Evolutionary conservation across 495 filamentous ascomycete species (phyloP).

Genomic region (Collariella sp.): DNA sequence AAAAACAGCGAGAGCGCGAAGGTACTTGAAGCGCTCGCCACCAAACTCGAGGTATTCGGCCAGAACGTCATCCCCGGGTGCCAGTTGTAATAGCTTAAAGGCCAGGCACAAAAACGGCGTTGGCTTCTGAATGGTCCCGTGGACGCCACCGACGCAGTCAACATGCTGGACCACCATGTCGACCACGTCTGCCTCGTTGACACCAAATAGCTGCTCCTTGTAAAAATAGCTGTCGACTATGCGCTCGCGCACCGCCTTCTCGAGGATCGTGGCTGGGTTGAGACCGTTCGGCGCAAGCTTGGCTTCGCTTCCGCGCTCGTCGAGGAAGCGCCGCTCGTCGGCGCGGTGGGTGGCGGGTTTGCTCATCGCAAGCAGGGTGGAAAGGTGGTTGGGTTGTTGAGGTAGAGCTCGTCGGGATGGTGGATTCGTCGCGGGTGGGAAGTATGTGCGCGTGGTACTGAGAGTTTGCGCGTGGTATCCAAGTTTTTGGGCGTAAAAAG

Average conservation of each 20-base stretch:
- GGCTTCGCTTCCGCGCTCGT: conserved; percentile 55
- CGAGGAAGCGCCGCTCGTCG: conserved; percentile 66
- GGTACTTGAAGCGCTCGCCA: conserved; percentile 78
- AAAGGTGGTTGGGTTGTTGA: background rate
- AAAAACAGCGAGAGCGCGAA: conserved; percentile 79
- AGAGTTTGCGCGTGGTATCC: too few relatives aligned
- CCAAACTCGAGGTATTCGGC: conserved; percentile 65
- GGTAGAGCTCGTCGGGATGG: background rate
- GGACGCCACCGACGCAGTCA: conserved; percentile 69
- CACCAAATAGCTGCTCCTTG: conserved; percentile 95
- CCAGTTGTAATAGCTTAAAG: conserved; percentile 89
- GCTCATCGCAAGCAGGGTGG: conserved; percentile 20
- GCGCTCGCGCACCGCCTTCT: conserved; percentile 87
- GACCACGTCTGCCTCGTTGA: conserved; percentile 84
- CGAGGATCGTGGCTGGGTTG: conserved; percentile 83
- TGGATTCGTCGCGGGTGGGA: background rate
- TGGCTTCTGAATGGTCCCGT: conserved; percentile 71
- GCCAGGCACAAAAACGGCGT: conserved; percentile 89
- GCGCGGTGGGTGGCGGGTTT: conserved; percentile 50
- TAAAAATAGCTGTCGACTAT: conserved; percentile 93
- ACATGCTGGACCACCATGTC: conserved; percentile 82
- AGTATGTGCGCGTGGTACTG: too few relatives aligned
- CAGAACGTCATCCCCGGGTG: conserved; percentile 70
- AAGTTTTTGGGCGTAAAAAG: too few relatives aligned
- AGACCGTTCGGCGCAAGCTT: conserved; percentile 56